Conservation (phyloP, 2,329 filamentous ascomycete genomes). For the Pezicula radicicola region DNA sequence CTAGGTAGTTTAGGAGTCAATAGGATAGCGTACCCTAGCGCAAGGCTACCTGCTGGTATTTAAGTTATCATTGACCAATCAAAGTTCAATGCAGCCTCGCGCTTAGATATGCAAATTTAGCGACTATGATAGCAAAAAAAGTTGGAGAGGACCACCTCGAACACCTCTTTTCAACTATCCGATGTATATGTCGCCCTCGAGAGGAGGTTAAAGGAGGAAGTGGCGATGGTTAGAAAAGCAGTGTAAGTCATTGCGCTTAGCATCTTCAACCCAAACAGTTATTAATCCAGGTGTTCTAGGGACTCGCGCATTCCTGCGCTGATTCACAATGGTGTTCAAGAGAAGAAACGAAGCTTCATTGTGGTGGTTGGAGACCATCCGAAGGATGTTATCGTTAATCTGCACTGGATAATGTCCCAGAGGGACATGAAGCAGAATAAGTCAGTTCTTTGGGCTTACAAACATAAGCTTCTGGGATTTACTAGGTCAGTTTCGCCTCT, state of each 20-base stretch:
- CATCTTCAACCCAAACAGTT: not conserved
- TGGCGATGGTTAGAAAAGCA: conserved; percentile 27
- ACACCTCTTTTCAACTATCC: not conserved
- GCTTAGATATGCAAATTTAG: not conserved
- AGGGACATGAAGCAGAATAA: conserved; percentile 94
- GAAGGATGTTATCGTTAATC: conserved; percentile 95
- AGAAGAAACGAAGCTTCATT: conserved; percentile 98
- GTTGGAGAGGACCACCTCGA: conserved; percentile 1
- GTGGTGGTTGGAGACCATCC: conserved; percentile 91
- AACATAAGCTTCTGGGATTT: conserved; percentile 93
- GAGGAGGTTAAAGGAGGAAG: conserved; percentile 7
- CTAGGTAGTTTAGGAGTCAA: no score
- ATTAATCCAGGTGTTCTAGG: conserved; percentile 38
- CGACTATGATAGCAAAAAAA: not conserved
- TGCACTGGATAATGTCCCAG: conserved; percentile 89
- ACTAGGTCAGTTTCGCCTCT: conserved; percentile 52
- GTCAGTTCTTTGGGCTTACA: conserved; percentile 97
- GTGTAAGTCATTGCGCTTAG: conserved; percentile 15
- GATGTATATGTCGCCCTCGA: conserved; percentile 17
- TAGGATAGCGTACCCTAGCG: no score
- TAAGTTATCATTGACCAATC: no score
- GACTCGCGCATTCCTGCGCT: conserved; percentile 89
- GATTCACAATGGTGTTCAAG: conserved; percentile 85
- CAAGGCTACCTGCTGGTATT: no score
- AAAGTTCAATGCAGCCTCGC: no score